Percentiles rank a stretch among this genome's conserved stretches.
Conservation (phyloP, 257 asterid species). For the Solanum dulcamara region DNA sequence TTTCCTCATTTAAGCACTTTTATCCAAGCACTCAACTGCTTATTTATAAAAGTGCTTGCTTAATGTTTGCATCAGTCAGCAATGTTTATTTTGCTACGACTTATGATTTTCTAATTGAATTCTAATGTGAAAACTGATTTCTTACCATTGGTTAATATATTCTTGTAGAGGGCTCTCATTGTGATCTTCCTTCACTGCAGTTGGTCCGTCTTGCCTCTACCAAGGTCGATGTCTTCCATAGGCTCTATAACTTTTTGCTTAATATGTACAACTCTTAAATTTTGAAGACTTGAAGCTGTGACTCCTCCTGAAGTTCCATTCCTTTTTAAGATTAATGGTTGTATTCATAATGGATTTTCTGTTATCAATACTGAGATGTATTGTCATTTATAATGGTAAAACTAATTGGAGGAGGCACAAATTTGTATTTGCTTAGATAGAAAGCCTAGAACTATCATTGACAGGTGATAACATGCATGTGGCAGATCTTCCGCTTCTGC, state of each 20-base stretch:
- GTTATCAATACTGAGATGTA: background rate
- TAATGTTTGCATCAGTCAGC: background rate
- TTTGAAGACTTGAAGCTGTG: background rate
- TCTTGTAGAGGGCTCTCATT: conserved; percentile 85
- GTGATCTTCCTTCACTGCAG: conserved; percentile 82
- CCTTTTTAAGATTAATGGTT: too few relatives aligned
- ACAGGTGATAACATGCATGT: background rate
- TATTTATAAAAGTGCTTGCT: too few relatives aligned
- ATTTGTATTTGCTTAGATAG: background rate
- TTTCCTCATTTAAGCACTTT: too few relatives aligned
- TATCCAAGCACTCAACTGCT: too few relatives aligned
- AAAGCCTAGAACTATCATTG: background rate
- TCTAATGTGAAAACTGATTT: background rate
- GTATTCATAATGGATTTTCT: background rate
- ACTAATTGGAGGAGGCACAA: background rate
- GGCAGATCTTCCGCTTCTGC: background rate
- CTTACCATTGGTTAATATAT: conserved; percentile 3
- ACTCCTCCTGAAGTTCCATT: background rate
- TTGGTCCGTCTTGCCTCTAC: conserved; percentile 69
- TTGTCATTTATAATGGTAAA: background rate
- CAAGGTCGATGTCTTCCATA: conserved; percentile 30
- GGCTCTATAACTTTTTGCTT: background rate
- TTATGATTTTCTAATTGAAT: background rate
- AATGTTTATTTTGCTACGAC: background rate
- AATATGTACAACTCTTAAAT: background rate